These are phyloP conservation scores for Colletotrichum lindemuthianum DNA, from an alignment of 2,329 filamentous ascomycete species.

Conservation along the genomic window DNA sequence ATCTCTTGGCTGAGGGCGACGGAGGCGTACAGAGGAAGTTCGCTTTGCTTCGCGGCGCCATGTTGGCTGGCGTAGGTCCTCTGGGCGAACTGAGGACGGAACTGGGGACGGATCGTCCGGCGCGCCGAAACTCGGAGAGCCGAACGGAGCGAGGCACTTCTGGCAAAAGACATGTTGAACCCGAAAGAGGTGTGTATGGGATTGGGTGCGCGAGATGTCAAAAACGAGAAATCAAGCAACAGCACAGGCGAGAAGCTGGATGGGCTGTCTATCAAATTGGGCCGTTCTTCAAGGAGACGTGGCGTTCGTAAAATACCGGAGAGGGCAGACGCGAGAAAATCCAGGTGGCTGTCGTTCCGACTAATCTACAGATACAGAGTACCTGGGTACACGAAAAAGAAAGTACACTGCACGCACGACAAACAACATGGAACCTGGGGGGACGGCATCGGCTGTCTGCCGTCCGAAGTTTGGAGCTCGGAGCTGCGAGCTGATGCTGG, in stretches of 20 bases:
- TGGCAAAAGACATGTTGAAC: conserved; percentile 29
- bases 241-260: background rate
- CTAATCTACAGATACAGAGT: background rate
- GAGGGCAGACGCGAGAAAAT: background rate
- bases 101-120: conserved; percentile 31
- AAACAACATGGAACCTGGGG: conserved; percentile 18
- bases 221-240: background rate
- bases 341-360: conserved; percentile 4
- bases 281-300: conserved; percentile 12
- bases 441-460: conserved; percentile 16
- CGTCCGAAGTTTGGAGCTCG: conserved; percentile 36
- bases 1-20: background rate
- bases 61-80: conserved; percentile 35
- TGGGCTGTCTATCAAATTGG: conserved; percentile 7
- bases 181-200: background rate
- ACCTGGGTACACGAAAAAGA: no score
- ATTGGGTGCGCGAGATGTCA: background rate
- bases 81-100: conserved; percentile 25
- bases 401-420: background rate
- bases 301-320: conserved; percentile 5
- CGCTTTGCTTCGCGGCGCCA: conserved; percentile 32
- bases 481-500: conserved; percentile 30
- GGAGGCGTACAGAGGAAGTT: conserved; percentile 27
- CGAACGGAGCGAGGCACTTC: conserved; percentile 27
- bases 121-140: conserved; percentile 33